phyloP scores from a whole-genome alignment of 1,284 basidiomycete species.

The Papiliotrema terrestris region DNA sequence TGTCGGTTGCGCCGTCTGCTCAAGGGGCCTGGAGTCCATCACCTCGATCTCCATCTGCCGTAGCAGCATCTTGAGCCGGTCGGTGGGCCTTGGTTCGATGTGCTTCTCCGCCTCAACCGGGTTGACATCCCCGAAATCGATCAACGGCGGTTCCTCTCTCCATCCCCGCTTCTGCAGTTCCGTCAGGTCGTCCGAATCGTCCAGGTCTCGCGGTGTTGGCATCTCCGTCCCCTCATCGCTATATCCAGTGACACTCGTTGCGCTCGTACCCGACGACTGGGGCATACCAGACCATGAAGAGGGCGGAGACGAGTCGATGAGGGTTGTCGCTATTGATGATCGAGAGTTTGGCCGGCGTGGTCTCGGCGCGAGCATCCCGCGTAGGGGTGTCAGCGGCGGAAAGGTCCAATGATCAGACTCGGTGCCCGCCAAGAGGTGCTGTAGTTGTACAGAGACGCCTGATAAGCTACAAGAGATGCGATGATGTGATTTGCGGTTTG shows the following conservation, averaged over 20 bases:
- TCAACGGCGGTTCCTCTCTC: slow-evolving; percentile 7
- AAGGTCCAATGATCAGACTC: no score
- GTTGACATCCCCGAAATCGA: slow-evolving; percentile 8
- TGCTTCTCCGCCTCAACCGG: neutral
- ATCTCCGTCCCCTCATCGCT: slow-evolving; percentile 8
- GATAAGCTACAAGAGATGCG: no score
- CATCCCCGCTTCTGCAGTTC: neutral
- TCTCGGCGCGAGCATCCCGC: slow-evolving; percentile 6
- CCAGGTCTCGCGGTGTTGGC: neutral
- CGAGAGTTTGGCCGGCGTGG: neutral
- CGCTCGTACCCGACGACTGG: slow-evolving; percentile 2
- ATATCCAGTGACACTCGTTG: neutral
- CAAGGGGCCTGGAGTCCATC: slow-evolving; percentile 1
- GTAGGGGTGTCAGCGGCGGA: neutral
- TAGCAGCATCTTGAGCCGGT: slow-evolving; percentile 5
- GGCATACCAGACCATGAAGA: slow-evolving; percentile 7
- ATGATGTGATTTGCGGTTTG: no score
- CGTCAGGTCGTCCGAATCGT: neutral
- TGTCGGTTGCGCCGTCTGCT: neutral
- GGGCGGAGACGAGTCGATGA: slow-evolving; percentile 3
- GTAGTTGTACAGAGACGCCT: no score
- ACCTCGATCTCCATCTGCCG: slow-evolving; percentile 28
- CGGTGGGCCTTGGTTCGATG: neutral
- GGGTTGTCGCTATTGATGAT: slow-evolving; percentile 6
- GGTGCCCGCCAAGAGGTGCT: no score